Base-by-base conservation (phyloP, 306 rosid species). In the Bauhinia variegata region DNA sequence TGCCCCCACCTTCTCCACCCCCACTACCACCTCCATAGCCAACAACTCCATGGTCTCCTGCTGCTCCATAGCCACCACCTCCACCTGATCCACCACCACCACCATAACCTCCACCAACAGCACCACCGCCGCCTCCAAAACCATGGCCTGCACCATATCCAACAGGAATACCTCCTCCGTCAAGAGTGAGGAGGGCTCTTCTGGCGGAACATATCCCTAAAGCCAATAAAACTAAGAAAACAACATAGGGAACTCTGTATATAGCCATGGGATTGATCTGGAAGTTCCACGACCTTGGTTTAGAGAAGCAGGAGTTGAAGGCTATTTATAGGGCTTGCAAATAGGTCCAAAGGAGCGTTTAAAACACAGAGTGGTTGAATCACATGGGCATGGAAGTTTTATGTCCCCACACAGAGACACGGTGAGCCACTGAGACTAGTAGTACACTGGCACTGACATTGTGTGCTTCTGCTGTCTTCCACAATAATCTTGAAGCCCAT, bases 391-490 rank as follows among this genome's bases (percentile, higher is more conserved):
- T 34, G 65, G 63, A 32, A 67, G 41, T 73, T 46, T 61, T 48
- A 43, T 63, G 82, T 61, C 81, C 82, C 82, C 76, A 81, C 86
- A 54, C 54, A 58, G 41, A 67, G 49, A 60, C 59, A 63, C 13
- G 2, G 1, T 17, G 2, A 7, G n/a, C 11, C 33, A 7, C 15
- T 9, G 11, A 11, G 5, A 12, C 44, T 13, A 0, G 7, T 23
- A n/a, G 13, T 50, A 36, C 36, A 15, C 52, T 42, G 55, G 23
- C 60, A 28, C 57, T 48, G 8, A 46, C 28, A 19, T 76, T 67
- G 92, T 82, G 89, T 82, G 83, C 61, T 77, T 74, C 57, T 61
- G 92, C 89, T 87, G 92, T 82, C 84, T 47, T 80, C 92, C 92
- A 87, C 82, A 2, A 23, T 23, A 23, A 23, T 23, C 47, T 73